Conservation (phyloP, 2,329 filamentous ascomycete species). For the Botryotinia calthae region DNA sequence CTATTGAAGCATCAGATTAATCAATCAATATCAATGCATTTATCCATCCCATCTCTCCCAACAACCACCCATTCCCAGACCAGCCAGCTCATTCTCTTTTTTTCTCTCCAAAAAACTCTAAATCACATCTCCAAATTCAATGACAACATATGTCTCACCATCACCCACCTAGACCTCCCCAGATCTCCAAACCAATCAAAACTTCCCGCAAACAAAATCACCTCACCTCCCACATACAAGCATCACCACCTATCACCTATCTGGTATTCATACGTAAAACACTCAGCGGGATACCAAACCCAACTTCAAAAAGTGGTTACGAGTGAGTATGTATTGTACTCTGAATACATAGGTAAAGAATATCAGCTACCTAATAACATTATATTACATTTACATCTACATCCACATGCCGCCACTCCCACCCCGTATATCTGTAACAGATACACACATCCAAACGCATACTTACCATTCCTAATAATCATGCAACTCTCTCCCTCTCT, state of each 20-base stretch:
- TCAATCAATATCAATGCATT: too few relatives aligned
- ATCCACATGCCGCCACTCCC: too few relatives aligned
- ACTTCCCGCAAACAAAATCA: background rate
- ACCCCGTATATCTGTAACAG: too few relatives aligned
- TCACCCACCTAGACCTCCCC: background rate
- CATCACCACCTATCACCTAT: background rate
- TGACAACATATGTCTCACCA: background rate
- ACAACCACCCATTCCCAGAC: background rate
- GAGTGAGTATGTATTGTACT: too few relatives aligned
- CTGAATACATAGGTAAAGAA: too few relatives aligned
- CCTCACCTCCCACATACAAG: background rate
- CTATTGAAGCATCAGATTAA: background rate
- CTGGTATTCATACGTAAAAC: background rate
- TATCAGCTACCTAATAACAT: background rate
- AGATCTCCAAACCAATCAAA: background rate
- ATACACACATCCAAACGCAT: too few relatives aligned
- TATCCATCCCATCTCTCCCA: background rate
- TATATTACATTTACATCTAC: too few relatives aligned
- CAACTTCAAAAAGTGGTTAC: background rate
- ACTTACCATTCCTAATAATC: too few relatives aligned
- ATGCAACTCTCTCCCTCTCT: too few relatives aligned
- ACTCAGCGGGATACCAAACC: background rate
- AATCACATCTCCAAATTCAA: background rate
- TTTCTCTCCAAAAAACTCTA: background rate
- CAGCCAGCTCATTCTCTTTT: background rate